These are phyloP conservation scores for Achaetomium macrosporum DNA, from an alignment of 2,329 filamentous ascomycete species.

Conservation along the genomic window DNA sequence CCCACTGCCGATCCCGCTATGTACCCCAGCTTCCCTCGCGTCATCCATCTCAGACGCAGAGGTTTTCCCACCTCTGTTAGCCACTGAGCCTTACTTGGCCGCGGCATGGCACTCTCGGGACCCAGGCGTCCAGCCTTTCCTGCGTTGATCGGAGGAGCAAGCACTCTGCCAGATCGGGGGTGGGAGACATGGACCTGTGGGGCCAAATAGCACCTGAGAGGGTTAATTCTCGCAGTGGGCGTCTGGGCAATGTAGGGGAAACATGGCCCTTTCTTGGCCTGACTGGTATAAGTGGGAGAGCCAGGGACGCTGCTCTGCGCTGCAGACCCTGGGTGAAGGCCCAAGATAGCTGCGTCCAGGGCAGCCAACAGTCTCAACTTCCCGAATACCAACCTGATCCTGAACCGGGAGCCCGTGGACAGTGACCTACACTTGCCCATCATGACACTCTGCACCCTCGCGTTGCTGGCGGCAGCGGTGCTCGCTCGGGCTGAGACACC, in stretches of 20 bases:
- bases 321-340: no score
- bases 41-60: conserved; percentile 25
- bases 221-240: conserved; percentile 14
- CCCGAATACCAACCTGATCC: no score
- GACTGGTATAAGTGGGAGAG: background rate
- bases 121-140: conserved; percentile 6
- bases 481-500: conserved; percentile 16
- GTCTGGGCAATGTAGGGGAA: conserved; percentile 8
- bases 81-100: background rate
- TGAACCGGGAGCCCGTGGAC: no score
- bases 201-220: conserved; percentile 2
- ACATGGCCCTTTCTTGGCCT: background rate
- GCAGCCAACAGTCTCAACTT: no score
- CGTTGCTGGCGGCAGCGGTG: conserved; percentile 18
- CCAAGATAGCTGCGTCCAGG: no score
- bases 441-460: conserved; percentile 5
- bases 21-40: conserved; percentile 16
- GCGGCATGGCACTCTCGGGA: background rate
- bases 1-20: conserved; percentile 18
- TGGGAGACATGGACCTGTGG: conserved; percentile 14
- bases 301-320: no score
- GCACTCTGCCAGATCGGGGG: background rate
- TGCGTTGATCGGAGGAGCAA: conserved; percentile 13
- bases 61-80: conserved; percentile 13
- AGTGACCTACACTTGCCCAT: background rate